Percentiles rank a stretch among this genome's conserved stretches.
Conservation (phyloP, 2,329 filamentous ascomycete species). For the Hawksworthiomyces lignivorus region DNA sequence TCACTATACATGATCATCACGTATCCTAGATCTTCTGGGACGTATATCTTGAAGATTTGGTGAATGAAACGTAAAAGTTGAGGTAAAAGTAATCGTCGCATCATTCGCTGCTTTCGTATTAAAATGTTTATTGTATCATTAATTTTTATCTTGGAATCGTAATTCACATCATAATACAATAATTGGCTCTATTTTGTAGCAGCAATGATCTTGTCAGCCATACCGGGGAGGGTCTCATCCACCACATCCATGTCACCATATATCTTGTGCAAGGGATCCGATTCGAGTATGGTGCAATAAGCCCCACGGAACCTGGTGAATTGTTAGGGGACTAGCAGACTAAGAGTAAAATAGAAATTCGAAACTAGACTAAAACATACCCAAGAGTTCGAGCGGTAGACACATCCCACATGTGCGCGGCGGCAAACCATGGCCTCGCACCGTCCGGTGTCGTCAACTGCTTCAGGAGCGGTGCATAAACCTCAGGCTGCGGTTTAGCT, state of each 20-base stretch:
- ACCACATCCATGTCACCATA: slow-evolving; percentile 43
- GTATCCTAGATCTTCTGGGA: too few relatives aligned
- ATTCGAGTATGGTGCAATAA: slow-evolving; percentile 42
- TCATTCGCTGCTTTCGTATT: too few relatives aligned
- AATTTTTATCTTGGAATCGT: too few relatives aligned
- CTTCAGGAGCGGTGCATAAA: slow-evolving; percentile 33
- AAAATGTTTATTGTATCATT: too few relatives aligned
- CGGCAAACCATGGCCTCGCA: slow-evolving; percentile 39
- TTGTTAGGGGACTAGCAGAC: neutral
- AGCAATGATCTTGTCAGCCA: slow-evolving; percentile 33
- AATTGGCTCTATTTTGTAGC: neutral
- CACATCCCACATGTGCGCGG: slow-evolving; percentile 51
- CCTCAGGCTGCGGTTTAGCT: slow-evolving; percentile 39
- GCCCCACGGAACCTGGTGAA: slow-evolving; percentile 35
- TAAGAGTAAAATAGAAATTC: neutral
- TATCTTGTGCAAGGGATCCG: slow-evolving; percentile 39
- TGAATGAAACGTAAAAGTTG: too few relatives aligned
- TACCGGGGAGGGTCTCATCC: slow-evolving; percentile 33
- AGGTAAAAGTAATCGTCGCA: too few relatives aligned
- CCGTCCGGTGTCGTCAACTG: slow-evolving; percentile 20
- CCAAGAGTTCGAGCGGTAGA: slow-evolving; percentile 39
- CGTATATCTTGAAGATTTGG: too few relatives aligned
- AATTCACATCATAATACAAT: too few relatives aligned
- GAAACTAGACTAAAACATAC: slow-evolving; percentile 9
- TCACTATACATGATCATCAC: too few relatives aligned